Evolutionary conservation across 768 basidiomycete genomes (phyloP).

Genomic region (Mycena albidolilacea): DNA sequence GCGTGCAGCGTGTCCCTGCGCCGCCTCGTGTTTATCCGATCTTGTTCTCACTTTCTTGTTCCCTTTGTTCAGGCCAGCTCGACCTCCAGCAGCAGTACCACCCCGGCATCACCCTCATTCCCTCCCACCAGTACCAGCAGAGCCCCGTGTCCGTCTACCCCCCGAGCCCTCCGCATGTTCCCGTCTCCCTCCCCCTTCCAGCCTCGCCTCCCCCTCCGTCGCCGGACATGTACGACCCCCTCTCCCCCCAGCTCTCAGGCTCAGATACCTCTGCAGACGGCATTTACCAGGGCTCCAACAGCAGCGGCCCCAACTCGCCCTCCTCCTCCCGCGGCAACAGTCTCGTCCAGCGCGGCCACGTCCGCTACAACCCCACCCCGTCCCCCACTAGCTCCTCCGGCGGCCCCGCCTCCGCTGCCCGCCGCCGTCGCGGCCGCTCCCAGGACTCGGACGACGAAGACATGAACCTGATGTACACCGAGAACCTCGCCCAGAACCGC

Average conservation of each 20-base stretch:
- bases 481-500: slow-evolving; percentile 81
- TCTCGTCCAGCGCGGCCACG: slow-evolving; percentile 77
- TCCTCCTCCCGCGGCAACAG: slow-evolving; percentile 83
- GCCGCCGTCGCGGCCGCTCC: slow-evolving; percentile 78
- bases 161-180: slow-evolving; percentile 76
- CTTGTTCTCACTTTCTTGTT: slow-evolving; percentile 55
- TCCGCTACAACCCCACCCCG: slow-evolving; percentile 86
- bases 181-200: slow-evolving; percentile 74
- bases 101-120: slow-evolving; percentile 75
- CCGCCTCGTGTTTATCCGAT: slow-evolving; percentile 75
- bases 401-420: slow-evolving; percentile 28
- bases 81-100: slow-evolving; percentile 74
- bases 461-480: slow-evolving; percentile 78
- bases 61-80: slow-evolving; percentile 72
- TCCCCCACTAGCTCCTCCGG: slow-evolving; percentile 84
- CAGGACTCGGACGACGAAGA: slow-evolving; percentile 84
- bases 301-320: slow-evolving; percentile 83
- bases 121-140: slow-evolving; percentile 74
- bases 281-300: slow-evolving; percentile 84
- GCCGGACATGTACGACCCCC: slow-evolving; percentile 86
- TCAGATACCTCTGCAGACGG: slow-evolving; percentile 92
- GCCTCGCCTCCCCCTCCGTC: slow-evolving; percentile 83
- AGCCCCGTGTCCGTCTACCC: slow-evolving; percentile 78
- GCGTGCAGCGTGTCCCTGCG: slow-evolving; percentile 65
- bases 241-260: slow-evolving; percentile 90